Percentiles rank a stretch among this genome's conserved stretches.
Conservation (phyloP, 108 stramenopile species). For the Nitzschia sp. region DNA sequence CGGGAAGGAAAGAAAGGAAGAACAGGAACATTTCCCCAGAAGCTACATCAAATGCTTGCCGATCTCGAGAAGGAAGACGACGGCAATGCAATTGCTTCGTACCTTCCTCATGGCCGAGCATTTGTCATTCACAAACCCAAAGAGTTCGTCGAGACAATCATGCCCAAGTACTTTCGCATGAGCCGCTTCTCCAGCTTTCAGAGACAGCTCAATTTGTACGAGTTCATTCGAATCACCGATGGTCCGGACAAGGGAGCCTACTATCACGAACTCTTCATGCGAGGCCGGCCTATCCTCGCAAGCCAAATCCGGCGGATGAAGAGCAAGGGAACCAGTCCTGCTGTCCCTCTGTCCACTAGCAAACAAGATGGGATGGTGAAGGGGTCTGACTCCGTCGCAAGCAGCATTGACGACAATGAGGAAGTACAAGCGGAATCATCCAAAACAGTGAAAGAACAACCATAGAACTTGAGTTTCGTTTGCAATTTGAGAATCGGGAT, state of each 20-base stretch:
- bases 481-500: no score
- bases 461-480: no score
- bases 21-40: constrained; percentile 54
- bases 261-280: constrained; percentile 64
- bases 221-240: constrained; percentile 45
- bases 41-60: constrained; percentile 71
- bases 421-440: no score
- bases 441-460: no score
- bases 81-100: constrained; percentile 40
- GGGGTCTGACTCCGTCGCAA: no score
- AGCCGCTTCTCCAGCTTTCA: constrained; percentile 80
- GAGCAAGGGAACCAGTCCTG: constrained; percentile 32
- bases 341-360: neutral
- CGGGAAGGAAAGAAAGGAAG: constrained; percentile 5
- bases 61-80: constrained; percentile 62
- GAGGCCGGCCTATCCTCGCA: constrained; percentile 46
- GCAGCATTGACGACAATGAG: no score
- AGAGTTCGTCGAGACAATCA: constrained; percentile 56
- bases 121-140: constrained; percentile 66
- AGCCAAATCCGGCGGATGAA: constrained; percentile 66
- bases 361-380: no score
- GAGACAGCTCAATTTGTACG: constrained; percentile 70
- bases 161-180: constrained; percentile 85
- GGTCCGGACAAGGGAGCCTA: constrained; percentile 62
- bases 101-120: constrained; percentile 65